Evolutionary conservation across 495 filamentous ascomycete species (phyloP).

Genomic region (Talaromyces nanjingensis): DNA sequence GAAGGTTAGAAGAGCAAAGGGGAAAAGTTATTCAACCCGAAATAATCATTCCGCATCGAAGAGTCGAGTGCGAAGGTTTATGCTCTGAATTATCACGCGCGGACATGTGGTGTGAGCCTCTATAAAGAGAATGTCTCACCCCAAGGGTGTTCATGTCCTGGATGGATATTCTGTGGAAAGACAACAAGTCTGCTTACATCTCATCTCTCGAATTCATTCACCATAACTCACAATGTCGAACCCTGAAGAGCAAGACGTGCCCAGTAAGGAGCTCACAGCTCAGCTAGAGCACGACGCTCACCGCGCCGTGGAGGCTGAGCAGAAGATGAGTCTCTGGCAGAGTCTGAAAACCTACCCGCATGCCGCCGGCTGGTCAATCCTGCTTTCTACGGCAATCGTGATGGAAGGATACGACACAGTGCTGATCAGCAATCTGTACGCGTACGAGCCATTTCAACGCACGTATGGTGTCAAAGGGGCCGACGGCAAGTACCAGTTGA

Average conservation of each 20-base stretch:
- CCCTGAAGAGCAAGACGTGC: background rate
- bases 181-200: background rate
- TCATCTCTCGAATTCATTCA: background rate
- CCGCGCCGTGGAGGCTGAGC: slow-evolving; percentile 16
- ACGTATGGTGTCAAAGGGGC: slow-evolving; percentile 19
- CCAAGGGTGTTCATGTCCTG: background rate
- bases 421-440: slow-evolving; percentile 24
- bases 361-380: slow-evolving; percentile 30
- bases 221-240: background rate
- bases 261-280: slow-evolving; percentile 1
- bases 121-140: background rate
- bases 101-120: background rate
- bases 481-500: slow-evolving; percentile 27
- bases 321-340: slow-evolving; percentile 17
- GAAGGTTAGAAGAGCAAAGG: background rate
- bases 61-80: background rate
- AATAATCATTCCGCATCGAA: background rate
- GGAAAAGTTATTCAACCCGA: background rate
- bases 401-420: slow-evolving; percentile 38
- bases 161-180: background rate
- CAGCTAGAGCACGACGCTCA: slow-evolving; percentile 13
- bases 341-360: slow-evolving; percentile 27
- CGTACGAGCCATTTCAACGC: slow-evolving; percentile 16
- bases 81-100: background rate
- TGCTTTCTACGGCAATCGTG: slow-evolving; percentile 28